These are phyloP conservation scores for Fusarium sacchari DNA, from an alignment of 2,329 filamentous ascomycete species.

Conservation along the genomic window DNA sequence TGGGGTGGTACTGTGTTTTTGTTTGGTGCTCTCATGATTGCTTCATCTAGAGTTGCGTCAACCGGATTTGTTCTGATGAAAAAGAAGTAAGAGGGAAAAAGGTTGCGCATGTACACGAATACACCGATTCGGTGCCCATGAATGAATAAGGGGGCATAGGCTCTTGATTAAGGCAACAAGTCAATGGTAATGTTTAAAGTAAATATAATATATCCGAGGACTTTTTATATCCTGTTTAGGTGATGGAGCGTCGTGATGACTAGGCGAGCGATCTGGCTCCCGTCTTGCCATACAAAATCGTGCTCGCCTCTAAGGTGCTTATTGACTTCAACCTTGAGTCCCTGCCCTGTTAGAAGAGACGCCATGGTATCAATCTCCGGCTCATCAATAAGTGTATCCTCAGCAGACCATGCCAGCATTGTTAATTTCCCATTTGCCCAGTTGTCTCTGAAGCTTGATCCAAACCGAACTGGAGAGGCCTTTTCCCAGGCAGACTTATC, in stretches of 20 bases:
- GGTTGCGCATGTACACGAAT: too few species aligned
- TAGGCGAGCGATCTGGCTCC: slow-evolving; percentile 63
- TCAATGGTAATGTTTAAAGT: slow-evolving; percentile 29
- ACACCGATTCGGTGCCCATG: not conserved
- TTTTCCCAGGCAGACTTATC: slow-evolving; percentile 61
- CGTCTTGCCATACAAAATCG: slow-evolving; percentile 71
- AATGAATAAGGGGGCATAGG: not conserved
- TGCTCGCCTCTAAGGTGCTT: slow-evolving; percentile 67
- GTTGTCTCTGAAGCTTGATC: slow-evolving; percentile 52
- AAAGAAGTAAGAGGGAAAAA: slow-evolving; percentile 36
- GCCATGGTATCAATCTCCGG: slow-evolving; percentile 69
- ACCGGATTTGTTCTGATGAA: slow-evolving; percentile 52
- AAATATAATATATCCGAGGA: not conserved
- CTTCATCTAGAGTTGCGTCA: slow-evolving; percentile 48
- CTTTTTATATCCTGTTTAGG: slow-evolving; percentile 14
- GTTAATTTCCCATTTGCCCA: slow-evolving; percentile 50
- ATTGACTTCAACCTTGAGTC: slow-evolving; percentile 46
- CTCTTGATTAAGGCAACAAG: not conserved
- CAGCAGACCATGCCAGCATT: slow-evolving; percentile 57
- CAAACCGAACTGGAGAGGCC: slow-evolving; percentile 63
- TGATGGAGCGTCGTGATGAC: slow-evolving; percentile 48
- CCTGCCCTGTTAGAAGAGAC: slow-evolving; percentile 53
- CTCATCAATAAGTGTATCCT: slow-evolving; percentile 63
- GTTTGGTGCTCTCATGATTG: slow-evolving; percentile 46
- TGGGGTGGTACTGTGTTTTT: slow-evolving; percentile 57